These are phyloP conservation scores for Oryza longistaminata DNA, from an alignment of 176 grass and related monocot species.

Conservation along the genomic window DNA sequence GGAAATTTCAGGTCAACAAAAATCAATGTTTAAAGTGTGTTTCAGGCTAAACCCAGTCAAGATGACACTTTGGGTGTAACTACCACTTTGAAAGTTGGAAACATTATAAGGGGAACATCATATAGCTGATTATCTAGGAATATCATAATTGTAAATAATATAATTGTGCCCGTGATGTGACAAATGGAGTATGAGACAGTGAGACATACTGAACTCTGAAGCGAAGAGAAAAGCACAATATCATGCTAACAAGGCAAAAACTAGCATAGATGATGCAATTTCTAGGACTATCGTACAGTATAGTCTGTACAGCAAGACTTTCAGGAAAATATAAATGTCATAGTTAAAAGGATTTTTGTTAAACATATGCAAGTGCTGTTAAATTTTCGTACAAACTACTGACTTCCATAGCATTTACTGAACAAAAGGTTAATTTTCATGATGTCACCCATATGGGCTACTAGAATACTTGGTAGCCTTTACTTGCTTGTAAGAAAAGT, in stretches of 20 bases:
- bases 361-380: neutral
- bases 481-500: constrained; percentile 26
- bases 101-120: neutral
- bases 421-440: neutral
- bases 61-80: neutral
- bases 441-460: neutral
- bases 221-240: neutral
- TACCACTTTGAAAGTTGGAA: neutral
- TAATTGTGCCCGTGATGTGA: neutral
- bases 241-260: neutral
- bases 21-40: neutral
- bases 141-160: neutral
- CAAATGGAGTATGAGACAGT: neutral
- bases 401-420: neutral
- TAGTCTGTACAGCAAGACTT: neutral
- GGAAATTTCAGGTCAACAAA: neutral
- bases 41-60: neutral
- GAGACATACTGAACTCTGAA: neutral
- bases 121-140: neutral
- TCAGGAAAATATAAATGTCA: neutral
- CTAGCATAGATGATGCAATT: neutral
- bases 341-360: neutral
- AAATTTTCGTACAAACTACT: neutral
- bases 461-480: neutral
- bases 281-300: neutral